phyloP scores from a whole-genome alignment of 2,329 filamentous ascomycete species.

The Botrytis deweyae region DNA sequence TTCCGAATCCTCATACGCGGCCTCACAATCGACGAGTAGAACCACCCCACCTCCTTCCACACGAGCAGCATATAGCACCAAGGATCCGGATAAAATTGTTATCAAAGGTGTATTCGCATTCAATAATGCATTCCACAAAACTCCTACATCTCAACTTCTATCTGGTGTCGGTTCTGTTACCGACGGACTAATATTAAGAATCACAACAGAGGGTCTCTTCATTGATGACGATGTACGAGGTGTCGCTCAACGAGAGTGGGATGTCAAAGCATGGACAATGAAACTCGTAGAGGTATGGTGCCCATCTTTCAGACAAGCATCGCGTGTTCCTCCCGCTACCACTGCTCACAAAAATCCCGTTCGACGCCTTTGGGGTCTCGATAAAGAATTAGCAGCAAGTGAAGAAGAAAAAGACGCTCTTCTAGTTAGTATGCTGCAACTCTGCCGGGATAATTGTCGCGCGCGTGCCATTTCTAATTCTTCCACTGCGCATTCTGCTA shows the following conservation, averaged over 20 bases:
- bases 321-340: constrained; percentile 36
- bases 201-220: constrained; percentile 92
- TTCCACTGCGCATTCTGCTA: constrained; percentile 37
- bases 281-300: constrained; percentile 90
- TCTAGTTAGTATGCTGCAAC: constrained; percentile 59
- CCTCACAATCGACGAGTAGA: constrained; percentile 77
- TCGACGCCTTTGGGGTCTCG: constrained; percentile 43
- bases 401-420: constrained; percentile 67
- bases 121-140: constrained; percentile 83
- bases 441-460: constrained; percentile 64
- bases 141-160: constrained; percentile 86
- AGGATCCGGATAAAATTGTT: constrained; percentile 93
- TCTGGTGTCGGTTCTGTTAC: constrained; percentile 83
- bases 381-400: constrained; percentile 43
- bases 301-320: constrained; percentile 56
- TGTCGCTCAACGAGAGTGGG: constrained; percentile 96
- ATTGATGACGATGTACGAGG: constrained; percentile 93
- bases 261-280: constrained; percentile 96
- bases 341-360: constrained; percentile 33
- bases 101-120: constrained; percentile 92
- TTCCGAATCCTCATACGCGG: constrained; percentile 84
- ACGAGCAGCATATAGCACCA: constrained; percentile 77
- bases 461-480: constrained; percentile 45
- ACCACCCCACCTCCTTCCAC: constrained; percentile 81
- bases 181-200: constrained; percentile 86